A percentile compares a stretch with the other conserved stretches of the same genome.
Evolutionary conservation across 768 basidiomycete genomes (phyloP).

Genomic region (Astraeus odoratus): DNA sequence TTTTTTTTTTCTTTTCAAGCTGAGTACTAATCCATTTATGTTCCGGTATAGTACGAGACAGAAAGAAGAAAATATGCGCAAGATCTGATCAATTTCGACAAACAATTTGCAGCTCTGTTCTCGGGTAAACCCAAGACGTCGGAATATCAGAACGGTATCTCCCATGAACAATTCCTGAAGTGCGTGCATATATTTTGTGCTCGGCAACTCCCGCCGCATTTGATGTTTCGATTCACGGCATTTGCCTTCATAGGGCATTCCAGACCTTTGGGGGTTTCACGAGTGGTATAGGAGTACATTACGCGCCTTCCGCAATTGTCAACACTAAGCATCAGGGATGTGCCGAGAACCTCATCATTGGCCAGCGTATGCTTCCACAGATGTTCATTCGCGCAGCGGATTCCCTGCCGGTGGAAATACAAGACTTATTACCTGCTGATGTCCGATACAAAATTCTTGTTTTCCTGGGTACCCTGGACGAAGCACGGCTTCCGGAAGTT

Average conservation of each 20-base stretch:
- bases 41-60: conserved; percentile 48
- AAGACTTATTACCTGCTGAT: conserved; percentile 34
- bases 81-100: conserved; percentile 69
- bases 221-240: background rate
- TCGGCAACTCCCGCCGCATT: background rate
- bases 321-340: conserved; percentile 22
- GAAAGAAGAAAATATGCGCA: conserved; percentile 65
- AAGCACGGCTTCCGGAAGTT: conserved; percentile 16
- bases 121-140: conserved; percentile 57
- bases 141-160: conserved; percentile 28
- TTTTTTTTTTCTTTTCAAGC: no score
- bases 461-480: conserved; percentile 26
- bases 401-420: conserved; percentile 31
- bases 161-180: conserved; percentile 31
- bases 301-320: conserved; percentile 31
- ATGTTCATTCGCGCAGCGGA: conserved; percentile 31
- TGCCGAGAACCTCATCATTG: conserved; percentile 29
- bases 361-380: conserved; percentile 33
- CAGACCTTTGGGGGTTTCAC: conserved; percentile 33
- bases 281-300: conserved; percentile 35
- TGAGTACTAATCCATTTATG: background rate
- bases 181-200: conserved; percentile 6
- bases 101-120: conserved; percentile 56
- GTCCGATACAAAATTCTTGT: conserved; percentile 32
- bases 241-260: conserved; percentile 27